Percentiles rank a stretch among this genome's conserved stretches.
Conservation (phyloP, 1,139 yeast species). For the Lodderomyces elongisporus region DNA sequence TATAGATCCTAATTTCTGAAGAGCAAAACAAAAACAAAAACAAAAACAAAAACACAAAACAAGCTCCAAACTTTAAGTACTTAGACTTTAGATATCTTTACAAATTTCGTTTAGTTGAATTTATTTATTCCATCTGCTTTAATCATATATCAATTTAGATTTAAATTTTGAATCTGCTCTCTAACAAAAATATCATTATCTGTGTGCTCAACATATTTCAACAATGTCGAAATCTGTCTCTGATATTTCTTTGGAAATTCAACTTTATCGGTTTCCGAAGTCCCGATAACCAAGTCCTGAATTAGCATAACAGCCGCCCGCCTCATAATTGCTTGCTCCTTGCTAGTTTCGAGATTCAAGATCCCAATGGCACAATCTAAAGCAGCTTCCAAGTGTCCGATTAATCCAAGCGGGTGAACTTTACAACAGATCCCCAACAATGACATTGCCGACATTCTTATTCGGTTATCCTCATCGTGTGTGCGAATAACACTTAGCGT, state of each 20-base stretch:
- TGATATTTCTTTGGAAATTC: constrained; percentile 48
- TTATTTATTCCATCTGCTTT: no score
- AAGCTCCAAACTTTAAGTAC: no score
- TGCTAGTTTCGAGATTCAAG: constrained; percentile 48
- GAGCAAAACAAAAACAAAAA: no score
- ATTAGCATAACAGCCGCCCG: constrained; percentile 71
- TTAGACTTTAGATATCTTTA: no score
- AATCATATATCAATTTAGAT: no score
- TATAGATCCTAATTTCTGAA: no score
- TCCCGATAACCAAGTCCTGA: constrained; percentile 54
- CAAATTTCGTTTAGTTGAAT: no score
- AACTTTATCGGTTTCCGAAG: constrained; percentile 37
- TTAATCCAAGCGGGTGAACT: constrained; percentile 52
- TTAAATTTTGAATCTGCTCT: constrained; percentile 52
- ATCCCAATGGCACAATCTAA: constrained; percentile 77
- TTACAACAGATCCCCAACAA: constrained; percentile 66
- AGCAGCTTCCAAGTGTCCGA: constrained; percentile 45
- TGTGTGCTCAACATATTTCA: constrained; percentile 42
- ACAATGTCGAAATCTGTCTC: constrained; percentile 31
- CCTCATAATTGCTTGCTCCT: constrained; percentile 54
- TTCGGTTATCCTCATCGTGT: constrained; percentile 43
- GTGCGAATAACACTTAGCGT: constrained; percentile 39
- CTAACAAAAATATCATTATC: constrained; percentile 56
- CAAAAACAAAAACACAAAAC: no score
- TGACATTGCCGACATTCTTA: constrained; percentile 85